Evolutionary conservation across 2,329 filamentous ascomycete genomes (phyloP).

Genomic region (Coniosporium tulheliwenetii): DNA sequence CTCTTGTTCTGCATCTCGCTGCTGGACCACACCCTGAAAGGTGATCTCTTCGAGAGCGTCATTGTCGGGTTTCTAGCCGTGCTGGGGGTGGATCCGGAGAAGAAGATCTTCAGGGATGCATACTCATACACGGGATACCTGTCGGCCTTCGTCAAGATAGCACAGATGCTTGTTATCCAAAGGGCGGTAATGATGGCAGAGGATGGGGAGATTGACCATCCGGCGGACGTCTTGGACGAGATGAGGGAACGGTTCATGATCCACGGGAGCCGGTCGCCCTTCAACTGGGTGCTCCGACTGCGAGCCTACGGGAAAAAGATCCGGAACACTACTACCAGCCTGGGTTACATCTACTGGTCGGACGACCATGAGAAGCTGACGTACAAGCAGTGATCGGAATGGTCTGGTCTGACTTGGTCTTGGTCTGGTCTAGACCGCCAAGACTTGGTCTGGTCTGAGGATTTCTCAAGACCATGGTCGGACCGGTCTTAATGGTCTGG

Average conservation of each 20-base stretch:
- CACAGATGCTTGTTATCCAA: slow-evolving; percentile 9
- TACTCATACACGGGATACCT: slow-evolving; percentile 5
- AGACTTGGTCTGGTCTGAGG: no score
- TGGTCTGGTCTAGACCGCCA: no score
- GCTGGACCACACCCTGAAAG: slow-evolving; percentile 7
- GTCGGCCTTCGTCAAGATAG: slow-evolving; percentile 10
- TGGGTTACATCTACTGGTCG: no score
- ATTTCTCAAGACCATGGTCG: no score
- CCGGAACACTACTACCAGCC: neutral
- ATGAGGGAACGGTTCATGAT: slow-evolving; percentile 7
- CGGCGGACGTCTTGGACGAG: slow-evolving; percentile 6
- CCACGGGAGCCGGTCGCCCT: slow-evolving; percentile 3
- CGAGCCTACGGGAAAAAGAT: slow-evolving; percentile 4
- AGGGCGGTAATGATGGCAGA: slow-evolving; percentile 3
- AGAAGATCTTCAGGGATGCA: slow-evolving; percentile 1
- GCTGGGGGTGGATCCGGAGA: slow-evolving; percentile 3
- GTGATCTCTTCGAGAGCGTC: slow-evolving; percentile 6
- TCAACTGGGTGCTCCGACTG: neutral
- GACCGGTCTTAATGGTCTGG: no score
- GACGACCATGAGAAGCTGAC: neutral
- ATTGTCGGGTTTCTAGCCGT: slow-evolving; percentile 8
- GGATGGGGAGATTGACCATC: slow-evolving; percentile 1
- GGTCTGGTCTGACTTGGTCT: no score
- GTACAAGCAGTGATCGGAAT: neutral
- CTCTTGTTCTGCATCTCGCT: slow-evolving; percentile 7